A percentile compares a stretch with the other conserved stretches of the same genome.
Conservation (phyloP, 1,284 basidiomycete genomes). For the Acaromyces ingoldii region DNA sequence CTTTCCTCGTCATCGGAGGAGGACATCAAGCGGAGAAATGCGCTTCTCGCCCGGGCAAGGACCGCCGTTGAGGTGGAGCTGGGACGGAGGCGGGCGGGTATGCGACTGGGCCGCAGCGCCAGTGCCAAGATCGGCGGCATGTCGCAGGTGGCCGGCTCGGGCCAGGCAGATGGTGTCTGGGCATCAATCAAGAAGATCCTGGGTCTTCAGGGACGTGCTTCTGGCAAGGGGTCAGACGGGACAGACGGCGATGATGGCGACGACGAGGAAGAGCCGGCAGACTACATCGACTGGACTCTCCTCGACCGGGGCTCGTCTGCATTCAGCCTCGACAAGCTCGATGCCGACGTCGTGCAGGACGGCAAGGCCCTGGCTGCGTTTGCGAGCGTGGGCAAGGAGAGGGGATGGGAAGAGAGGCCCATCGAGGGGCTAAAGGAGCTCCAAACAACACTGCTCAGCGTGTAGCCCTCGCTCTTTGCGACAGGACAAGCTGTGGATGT, state of each 20-base stretch:
- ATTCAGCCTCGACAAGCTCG: constrained; percentile 31
- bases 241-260: constrained; percentile 24
- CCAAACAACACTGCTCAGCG: background rate
- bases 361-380: constrained; percentile 34
- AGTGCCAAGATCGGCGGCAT: constrained; percentile 41
- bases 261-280: constrained; percentile 28
- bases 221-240: too few species aligned
- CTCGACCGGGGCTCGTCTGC: constrained; percentile 1
- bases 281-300: constrained; percentile 35
- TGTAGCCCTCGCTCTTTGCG: background rate
- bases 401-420: constrained; percentile 13
- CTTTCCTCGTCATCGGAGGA: constrained; percentile 16
- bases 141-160: constrained; percentile 22
- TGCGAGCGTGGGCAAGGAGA: constrained; percentile 23
- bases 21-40: constrained; percentile 34
- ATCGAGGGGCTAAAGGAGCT: constrained; percentile 10
- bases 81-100: constrained; percentile 28
- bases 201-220: constrained; percentile 8
- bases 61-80: constrained; percentile 38
- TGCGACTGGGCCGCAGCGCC: constrained; percentile 24
- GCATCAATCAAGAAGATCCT: constrained; percentile 7
- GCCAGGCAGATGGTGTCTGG: background rate
- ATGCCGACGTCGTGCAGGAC: constrained; percentile 30
- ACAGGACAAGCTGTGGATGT: background rate
- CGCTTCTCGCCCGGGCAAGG: constrained; percentile 38